Conservation (phyloP, 2,329 filamentous ascomycete species). For the Amauroascus verrucosus region DNA sequence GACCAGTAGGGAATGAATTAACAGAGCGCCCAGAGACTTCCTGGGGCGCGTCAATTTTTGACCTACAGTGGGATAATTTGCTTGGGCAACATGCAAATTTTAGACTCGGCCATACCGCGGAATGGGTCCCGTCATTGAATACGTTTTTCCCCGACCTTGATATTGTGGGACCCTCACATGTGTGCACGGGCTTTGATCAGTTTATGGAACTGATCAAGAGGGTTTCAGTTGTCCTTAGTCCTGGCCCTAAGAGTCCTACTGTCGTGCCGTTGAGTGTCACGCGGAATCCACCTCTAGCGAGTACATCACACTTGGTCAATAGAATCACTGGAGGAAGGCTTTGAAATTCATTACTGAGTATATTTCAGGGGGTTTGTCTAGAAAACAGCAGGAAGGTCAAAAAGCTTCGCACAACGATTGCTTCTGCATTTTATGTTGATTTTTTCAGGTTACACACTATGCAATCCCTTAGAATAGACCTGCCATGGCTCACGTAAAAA, state of each 20-base stretch:
- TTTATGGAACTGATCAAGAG: constrained; percentile 29
- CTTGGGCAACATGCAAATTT: constrained; percentile 30
- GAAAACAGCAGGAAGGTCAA: too few species aligned
- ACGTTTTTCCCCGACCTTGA: constrained; percentile 29
- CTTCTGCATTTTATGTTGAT: too few species aligned
- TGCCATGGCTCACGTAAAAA: too few species aligned
- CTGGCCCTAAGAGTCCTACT: constrained; percentile 12
- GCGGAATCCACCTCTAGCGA: not conserved
- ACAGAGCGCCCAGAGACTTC: constrained; percentile 22
- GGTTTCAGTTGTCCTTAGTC: constrained; percentile 26
- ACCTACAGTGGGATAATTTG: constrained; percentile 34
- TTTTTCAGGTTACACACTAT: too few species aligned
- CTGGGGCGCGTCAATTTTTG: constrained; percentile 32
- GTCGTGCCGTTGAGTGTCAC: not conserved
- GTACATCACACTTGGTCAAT: not conserved
- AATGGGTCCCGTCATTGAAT: constrained; percentile 24
- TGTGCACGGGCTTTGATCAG: constrained; percentile 26
- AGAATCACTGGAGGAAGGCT: not conserved
- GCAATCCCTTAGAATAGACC: too few species aligned
- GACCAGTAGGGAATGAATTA: constrained; percentile 14
- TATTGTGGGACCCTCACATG: constrained; percentile 15
- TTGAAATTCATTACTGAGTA: constrained; percentile 2
- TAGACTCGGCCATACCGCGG: constrained; percentile 27
- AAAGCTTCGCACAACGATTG: too few species aligned
- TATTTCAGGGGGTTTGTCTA: too few species aligned